Conservation (phyloP, 306 rosid genomes). For the Pachyrhizus erosus region DNA sequence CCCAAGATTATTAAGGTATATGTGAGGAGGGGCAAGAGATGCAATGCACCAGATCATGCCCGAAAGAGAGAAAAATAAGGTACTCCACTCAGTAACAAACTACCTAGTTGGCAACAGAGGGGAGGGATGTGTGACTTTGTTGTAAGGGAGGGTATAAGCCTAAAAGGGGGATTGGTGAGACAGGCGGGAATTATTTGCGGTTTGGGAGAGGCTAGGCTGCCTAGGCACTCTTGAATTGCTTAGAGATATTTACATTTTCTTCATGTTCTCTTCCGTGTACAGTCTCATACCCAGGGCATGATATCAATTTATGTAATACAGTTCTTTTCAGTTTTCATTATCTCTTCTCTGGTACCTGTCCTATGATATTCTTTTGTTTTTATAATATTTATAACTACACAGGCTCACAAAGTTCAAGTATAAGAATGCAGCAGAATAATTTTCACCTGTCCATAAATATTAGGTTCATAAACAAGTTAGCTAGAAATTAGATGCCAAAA, state of each 20-base stretch:
- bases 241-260: not conserved
- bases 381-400: not conserved
- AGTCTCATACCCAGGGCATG: not conserved
- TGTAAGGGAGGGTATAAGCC: not conserved
- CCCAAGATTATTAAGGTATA: not conserved
- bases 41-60: not conserved
- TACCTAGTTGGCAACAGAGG: not conserved
- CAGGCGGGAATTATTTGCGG: not conserved
- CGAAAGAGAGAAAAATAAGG: not conserved
- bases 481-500: constrained; percentile 33
- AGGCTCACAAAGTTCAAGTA: not conserved
- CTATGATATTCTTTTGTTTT: constrained; percentile 9
- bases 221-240: not conserved
- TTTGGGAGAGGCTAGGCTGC: not conserved
- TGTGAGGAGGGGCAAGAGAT: not conserved
- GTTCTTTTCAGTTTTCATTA: not conserved
- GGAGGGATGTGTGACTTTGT: not conserved
- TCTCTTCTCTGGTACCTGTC: not conserved
- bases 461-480: constrained; percentile 15
- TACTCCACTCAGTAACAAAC: not conserved
- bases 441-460: constrained; percentile 27
- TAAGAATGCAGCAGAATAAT: constrained; percentile 26
- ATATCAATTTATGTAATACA: not conserved
- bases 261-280: not conserved
- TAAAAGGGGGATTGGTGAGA: not conserved